Evolutionary conservation across 1,284 basidiomycete genomes (phyloP).

Genomic region (Meira miltonrushii): DNA sequence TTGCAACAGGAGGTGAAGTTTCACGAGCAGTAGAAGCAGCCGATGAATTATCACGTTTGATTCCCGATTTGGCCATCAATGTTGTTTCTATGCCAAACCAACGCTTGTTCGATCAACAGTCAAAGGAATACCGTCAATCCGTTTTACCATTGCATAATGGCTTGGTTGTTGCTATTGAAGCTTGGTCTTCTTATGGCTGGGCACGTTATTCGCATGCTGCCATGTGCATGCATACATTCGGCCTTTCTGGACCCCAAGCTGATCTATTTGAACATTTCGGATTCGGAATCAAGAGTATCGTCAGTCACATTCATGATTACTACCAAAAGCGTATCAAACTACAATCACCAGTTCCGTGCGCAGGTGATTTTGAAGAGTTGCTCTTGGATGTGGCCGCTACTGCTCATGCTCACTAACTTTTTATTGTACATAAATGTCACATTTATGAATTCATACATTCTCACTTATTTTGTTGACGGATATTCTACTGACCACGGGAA

Average conservation of each 20-base stretch:
- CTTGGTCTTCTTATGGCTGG: slow-evolving; percentile 57
- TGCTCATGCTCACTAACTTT: no score
- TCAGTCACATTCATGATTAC: slow-evolving; percentile 79
- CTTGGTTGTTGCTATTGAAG: slow-evolving; percentile 85
- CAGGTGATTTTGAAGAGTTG: not conserved
- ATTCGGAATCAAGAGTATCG: slow-evolving; percentile 61
- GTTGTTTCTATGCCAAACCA: slow-evolving; percentile 84
- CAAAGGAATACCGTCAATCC: slow-evolving; percentile 70
- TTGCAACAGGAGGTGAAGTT: slow-evolving; percentile 84
- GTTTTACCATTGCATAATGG: slow-evolving; percentile 75
- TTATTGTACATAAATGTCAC: no score
- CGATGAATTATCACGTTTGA: slow-evolving; percentile 61
- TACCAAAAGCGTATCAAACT: slow-evolving; percentile 65
- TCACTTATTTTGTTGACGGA: not conserved
- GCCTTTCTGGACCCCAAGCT: slow-evolving; percentile 81
- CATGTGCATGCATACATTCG: slow-evolving; percentile 53
- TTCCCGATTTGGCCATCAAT: slow-evolving; percentile 63
- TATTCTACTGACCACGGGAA: not conserved
- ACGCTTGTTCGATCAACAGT: slow-evolving; percentile 80
- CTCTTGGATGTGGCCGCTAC: not conserved
- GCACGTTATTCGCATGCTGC: slow-evolving; percentile 49
- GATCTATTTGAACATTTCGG: slow-evolving; percentile 66
- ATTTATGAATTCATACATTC: no score
- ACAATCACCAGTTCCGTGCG: not conserved
- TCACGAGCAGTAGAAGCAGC: slow-evolving; percentile 78